A percentile compares a stretch with the other conserved stretches of the same genome.
phyloP scores from a whole-genome alignment of 495 filamentous ascomycete species.

The Stereocaulon alpinum region DNA sequence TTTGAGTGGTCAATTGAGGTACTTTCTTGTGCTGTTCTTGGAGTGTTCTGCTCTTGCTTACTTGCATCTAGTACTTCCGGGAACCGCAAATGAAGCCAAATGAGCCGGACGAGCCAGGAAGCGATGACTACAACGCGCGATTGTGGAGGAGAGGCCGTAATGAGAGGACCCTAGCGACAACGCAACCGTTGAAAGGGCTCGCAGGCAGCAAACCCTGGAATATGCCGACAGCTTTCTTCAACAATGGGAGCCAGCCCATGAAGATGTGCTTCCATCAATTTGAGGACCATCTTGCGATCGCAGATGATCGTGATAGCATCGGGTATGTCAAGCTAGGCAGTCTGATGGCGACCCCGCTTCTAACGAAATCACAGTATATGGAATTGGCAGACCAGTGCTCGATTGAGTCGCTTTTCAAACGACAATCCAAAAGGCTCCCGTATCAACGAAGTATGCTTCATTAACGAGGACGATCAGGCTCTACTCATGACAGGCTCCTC shows the following conservation, averaged over 20 bases:
- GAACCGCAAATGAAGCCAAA: conserved; percentile 97
- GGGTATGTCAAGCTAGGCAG: conserved; percentile 35
- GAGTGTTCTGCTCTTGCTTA: conserved; percentile 23
- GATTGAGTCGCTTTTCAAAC: conserved; percentile 80
- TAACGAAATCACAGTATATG: conserved; percentile 53
- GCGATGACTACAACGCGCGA: conserved; percentile 91
- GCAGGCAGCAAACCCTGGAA: conserved; percentile 81
- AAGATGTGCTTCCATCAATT: conserved; percentile 97
- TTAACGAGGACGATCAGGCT: conserved; percentile 97
- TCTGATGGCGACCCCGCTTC: background rate
- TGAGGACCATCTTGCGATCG: conserved; percentile 88
- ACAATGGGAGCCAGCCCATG: conserved; percentile 75
- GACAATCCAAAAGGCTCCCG: conserved; percentile 83
- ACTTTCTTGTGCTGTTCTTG: conserved; percentile 5
- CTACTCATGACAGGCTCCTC: conserved; percentile 89
- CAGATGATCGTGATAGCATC: conserved; percentile 82
- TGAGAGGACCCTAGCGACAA: conserved; percentile 79
- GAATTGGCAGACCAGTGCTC: conserved; percentile 73
- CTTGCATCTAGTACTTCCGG: conserved; percentile 64
- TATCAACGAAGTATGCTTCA: conserved; percentile 89
- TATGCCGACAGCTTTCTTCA: conserved; percentile 61
- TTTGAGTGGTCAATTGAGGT: conserved; percentile 90
- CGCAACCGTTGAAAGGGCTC: conserved; percentile 82
- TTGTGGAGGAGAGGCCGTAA: conserved; percentile 90
- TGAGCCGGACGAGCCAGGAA: conserved; percentile 92